Percentiles rank a stretch among this genome's conserved stretches.
Evolutionary conservation across 2,329 filamentous ascomycete species (phyloP).

Genomic region (Thermothelomyces thermophilus): DNA sequence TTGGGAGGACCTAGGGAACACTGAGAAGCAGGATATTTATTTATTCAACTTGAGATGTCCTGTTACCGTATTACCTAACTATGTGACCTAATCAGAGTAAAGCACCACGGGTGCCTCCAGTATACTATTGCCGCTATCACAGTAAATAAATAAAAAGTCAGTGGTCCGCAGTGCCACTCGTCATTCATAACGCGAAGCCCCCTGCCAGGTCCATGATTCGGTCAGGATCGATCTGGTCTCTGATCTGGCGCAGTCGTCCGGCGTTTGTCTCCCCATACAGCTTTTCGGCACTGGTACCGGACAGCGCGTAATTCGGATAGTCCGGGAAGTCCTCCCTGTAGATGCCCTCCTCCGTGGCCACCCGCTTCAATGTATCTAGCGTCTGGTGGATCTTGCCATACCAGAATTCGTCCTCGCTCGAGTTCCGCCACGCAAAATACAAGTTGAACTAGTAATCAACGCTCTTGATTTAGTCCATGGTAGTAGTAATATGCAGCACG

Average conservation of each 20-base stretch:
- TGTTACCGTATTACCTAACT: no score
- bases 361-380: constrained; percentile 24
- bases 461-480: neutral
- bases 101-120: no score
- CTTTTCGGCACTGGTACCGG: constrained; percentile 17
- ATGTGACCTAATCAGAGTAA: no score
- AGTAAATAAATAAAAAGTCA: no score
- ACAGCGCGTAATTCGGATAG: constrained; percentile 27
- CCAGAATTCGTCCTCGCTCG: constrained; percentile 27
- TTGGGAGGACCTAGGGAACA: no score
- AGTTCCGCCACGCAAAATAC: constrained; percentile 26
- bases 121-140: no score
- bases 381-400: constrained; percentile 21
- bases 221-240: constrained; percentile 21
- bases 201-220: constrained; percentile 27
- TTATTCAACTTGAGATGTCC: no score
- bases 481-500: no score
- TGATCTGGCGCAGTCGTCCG: constrained; percentile 20
- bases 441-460: constrained; percentile 29
- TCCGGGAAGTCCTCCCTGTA: constrained; percentile 21
- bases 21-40: no score
- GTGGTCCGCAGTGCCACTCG: no score
- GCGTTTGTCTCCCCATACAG: constrained; percentile 22
- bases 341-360: constrained; percentile 27
- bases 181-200: constrained; percentile 21